These are phyloP conservation scores for Saccharum hybrid DNA, from an alignment of 202 grass and related monocot species.

Conservation along the genomic window DNA sequence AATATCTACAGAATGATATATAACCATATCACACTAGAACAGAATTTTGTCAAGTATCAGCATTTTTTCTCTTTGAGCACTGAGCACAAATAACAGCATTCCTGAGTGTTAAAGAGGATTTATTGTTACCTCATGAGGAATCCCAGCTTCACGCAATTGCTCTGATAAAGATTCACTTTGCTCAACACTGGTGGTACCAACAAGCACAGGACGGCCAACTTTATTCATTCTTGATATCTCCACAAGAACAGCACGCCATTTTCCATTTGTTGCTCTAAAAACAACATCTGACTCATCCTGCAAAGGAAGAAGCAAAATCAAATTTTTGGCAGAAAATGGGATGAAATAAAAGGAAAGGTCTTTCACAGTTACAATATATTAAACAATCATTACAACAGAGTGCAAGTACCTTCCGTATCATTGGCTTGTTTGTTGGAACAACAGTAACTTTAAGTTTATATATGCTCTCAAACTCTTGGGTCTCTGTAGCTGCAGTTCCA, in stretches of 20 bases:
- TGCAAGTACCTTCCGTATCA: slow-evolving; percentile 89
- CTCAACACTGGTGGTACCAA: slow-evolving; percentile 98
- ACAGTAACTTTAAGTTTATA: slow-evolving; percentile 97
- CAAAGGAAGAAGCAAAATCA: slow-evolving; percentile 41
- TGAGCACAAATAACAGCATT: neutral
- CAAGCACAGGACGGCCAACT: slow-evolving; percentile 87
- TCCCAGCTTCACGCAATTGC: slow-evolving; percentile 83
- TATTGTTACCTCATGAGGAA: slow-evolving; percentile 77
- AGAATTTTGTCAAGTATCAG: neutral
- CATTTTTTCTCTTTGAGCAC: neutral
- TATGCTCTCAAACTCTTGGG: slow-evolving; percentile 92
- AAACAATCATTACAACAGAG: slow-evolving; percentile 4
- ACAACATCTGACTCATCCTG: slow-evolving; percentile 99
- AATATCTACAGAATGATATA: neutral
- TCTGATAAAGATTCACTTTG: slow-evolving; percentile 88
- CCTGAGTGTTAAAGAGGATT: neutral
- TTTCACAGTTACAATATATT: slow-evolving; percentile 28
- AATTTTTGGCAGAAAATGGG: slow-evolving; percentile 30
- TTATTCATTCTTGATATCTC: slow-evolving; percentile 99
- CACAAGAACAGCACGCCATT: slow-evolving; percentile 94
- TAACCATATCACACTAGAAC: neutral
- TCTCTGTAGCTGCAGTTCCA: slow-evolving; percentile 92
- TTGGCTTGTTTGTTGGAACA: slow-evolving; percentile 95
- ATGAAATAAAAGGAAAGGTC: slow-evolving; percentile 13
- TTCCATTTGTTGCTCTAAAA: slow-evolving; percentile 92